A percentile compares a stretch with the other conserved stretches of the same genome.
These are phyloP conservation scores for Fusarium marasasianum DNA, from an alignment of 2,329 filamentous ascomycete genomes.

Conservation along the genomic window DNA sequence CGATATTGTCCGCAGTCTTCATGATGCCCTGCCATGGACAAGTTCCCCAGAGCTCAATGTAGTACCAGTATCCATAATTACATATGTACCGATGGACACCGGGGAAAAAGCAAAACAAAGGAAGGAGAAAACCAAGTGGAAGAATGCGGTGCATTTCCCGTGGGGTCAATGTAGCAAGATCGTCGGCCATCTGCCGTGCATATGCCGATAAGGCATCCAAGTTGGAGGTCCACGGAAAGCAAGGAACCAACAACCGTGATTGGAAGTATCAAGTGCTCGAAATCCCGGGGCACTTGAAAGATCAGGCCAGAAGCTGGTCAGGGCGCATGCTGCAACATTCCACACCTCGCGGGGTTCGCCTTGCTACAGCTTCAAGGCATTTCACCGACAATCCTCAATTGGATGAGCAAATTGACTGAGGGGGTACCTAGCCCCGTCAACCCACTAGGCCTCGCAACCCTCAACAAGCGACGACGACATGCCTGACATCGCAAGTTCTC, in stretches of 20 bases:
- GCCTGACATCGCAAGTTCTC: not conserved
- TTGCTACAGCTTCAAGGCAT: constrained; percentile 7
- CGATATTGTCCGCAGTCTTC: constrained; percentile 20
- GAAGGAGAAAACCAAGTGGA: constrained; percentile 5
- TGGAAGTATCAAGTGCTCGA: constrained; percentile 24
- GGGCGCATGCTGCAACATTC: constrained; percentile 33
- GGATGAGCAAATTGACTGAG: not conserved
- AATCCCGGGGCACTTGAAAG: constrained; percentile 25
- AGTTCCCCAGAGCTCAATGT: constrained; percentile 23
- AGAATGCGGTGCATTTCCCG: not conserved
- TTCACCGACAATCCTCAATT: constrained; percentile 14
- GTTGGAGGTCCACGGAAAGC: constrained; percentile 10
- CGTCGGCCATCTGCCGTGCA: constrained; percentile 43
- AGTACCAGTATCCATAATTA: not conserved
- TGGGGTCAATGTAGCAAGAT: constrained; percentile 42
- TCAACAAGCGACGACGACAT: not conserved
- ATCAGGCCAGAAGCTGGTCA: constrained; percentile 44
- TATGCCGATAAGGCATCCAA: constrained; percentile 43
- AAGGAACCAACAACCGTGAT: constrained; percentile 31
- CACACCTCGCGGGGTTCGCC: constrained; percentile 25
- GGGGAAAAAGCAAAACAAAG: constrained; percentile 14
- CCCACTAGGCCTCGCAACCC: not conserved
- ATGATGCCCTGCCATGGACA: not conserved
- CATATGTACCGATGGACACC: not conserved
- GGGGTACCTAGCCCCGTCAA: not conserved